Evolutionary conservation across 2,329 filamentous ascomycete species (phyloP).

Genomic region (Sclerotinia nivalis): DNA sequence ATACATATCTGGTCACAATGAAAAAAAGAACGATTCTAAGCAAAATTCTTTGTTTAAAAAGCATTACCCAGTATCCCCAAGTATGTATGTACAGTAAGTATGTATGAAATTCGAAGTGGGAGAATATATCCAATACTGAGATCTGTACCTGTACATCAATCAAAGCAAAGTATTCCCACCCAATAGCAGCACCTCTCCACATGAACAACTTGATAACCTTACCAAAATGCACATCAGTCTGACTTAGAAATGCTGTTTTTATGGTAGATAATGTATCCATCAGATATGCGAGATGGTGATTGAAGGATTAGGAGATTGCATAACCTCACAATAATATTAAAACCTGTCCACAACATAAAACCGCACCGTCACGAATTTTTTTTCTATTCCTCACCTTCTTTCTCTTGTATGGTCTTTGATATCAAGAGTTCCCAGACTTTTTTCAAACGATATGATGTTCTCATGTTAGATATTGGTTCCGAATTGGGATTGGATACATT

Average conservation of each 20-base stretch:
- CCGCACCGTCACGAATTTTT: background rate
- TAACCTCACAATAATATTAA: background rate
- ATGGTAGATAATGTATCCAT: slow-evolving; percentile 17
- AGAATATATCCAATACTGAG: background rate
- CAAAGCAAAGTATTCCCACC: background rate
- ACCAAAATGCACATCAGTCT: slow-evolving; percentile 10
- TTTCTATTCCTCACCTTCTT: background rate
- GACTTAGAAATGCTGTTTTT: slow-evolving; percentile 1
- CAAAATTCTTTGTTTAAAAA: background rate
- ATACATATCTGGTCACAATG: background rate
- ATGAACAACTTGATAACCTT: slow-evolving; percentile 1
- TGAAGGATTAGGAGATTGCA: background rate
- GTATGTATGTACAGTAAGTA: background rate
- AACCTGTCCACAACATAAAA: background rate
- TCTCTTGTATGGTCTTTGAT: background rate
- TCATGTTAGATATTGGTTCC: background rate
- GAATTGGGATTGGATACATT: background rate
- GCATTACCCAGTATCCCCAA: background rate
- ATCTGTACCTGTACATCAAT: slow-evolving; percentile 1
- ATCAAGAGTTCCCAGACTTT: background rate
- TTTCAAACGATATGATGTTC: background rate
- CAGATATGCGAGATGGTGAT: slow-evolving; percentile 14
- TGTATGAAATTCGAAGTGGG: background rate
- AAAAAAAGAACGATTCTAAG: background rate
- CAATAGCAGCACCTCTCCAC: background rate